phyloP scores from a whole-genome alignment of 371 early-diverging fungal genomes.

The Mucor lusitanicus region DNA sequence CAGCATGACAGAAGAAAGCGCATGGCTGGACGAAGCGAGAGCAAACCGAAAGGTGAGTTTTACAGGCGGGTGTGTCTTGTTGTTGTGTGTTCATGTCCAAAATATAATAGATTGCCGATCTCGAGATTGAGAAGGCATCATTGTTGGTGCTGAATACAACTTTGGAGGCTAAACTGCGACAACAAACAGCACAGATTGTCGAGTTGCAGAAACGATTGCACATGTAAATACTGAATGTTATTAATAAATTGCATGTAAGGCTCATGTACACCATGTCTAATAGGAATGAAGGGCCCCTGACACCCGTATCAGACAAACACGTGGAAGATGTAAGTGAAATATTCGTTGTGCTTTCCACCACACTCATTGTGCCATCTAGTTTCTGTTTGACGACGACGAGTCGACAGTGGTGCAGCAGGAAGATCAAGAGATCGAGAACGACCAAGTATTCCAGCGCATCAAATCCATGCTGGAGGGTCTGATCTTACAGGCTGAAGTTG shows the following conservation, averaged over 20 bases:
- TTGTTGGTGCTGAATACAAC: slow-evolving; percentile 45
- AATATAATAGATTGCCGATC: slow-evolving; percentile 46
- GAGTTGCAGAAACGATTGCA: slow-evolving; percentile 48
- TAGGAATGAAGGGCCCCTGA: slow-evolving; percentile 30
- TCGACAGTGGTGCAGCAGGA: not conserved
- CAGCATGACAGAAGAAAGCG: slow-evolving; percentile 18
- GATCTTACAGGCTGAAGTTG: slow-evolving; percentile 30
- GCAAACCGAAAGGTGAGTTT: slow-evolving; percentile 31
- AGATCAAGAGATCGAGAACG: slow-evolving; percentile 26
- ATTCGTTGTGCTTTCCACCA: not conserved
- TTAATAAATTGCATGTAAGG: slow-evolving; percentile 3
- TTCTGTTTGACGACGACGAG: slow-evolving; percentile 6
- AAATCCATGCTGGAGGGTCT: slow-evolving; percentile 24
- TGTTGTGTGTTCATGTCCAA: not conserved
- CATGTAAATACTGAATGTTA: slow-evolving; percentile 26
- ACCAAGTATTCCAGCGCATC: slow-evolving; percentile 29
- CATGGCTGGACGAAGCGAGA: slow-evolving; percentile 40
- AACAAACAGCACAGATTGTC: slow-evolving; percentile 42
- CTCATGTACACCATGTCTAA: not conserved
- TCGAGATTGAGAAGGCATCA: slow-evolving; percentile 52
- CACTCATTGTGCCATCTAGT: not conserved
- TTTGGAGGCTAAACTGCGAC: slow-evolving; percentile 45
- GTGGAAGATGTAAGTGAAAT: slow-evolving; percentile 13
- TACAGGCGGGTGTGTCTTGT: not conserved
- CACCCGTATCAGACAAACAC: slow-evolving; percentile 28